A percentile compares a stretch with the other conserved stretches of the same genome.
Evolutionary conservation across 108 stramenopile species (phyloP).

Genomic region (Chaetoceros tenuissimus): DNA sequence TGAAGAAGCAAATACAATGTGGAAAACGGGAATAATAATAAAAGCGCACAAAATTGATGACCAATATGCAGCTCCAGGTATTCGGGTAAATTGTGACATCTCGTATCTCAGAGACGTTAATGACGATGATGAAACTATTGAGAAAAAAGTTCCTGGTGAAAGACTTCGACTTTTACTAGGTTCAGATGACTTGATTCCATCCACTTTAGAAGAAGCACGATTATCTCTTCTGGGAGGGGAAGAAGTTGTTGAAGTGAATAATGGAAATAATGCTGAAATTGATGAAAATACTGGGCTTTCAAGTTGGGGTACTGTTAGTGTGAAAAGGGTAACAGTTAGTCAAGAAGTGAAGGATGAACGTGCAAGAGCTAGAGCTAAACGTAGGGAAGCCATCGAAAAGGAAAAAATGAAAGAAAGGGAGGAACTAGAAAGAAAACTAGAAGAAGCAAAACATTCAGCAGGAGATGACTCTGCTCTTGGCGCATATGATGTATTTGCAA

Average conservation of each 20-base stretch:
- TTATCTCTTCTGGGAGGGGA: conserved; percentile 65
- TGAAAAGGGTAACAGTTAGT: conserved; percentile 55
- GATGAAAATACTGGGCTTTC: conserved; percentile 75
- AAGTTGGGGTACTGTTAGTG: conserved; percentile 52
- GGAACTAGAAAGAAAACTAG: conserved; percentile 49
- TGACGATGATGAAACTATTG: conserved; percentile 67
- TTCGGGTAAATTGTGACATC: conserved; percentile 35
- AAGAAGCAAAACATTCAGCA: conserved; percentile 70
- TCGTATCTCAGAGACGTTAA: conserved; percentile 39
- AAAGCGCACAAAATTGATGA: background rate
- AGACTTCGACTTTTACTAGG: conserved; percentile 60
- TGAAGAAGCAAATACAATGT: background rate
- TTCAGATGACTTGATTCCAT: conserved; percentile 56
- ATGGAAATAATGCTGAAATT: conserved; percentile 12
- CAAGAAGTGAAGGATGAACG: conserved; percentile 61
- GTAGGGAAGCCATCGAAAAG: conserved; percentile 32
- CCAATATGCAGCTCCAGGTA: conserved; percentile 4
- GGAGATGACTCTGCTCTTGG: conserved; percentile 80
- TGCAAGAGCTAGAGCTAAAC: conserved; percentile 28
- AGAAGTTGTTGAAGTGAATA: conserved; percentile 24
- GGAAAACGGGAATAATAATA: background rate
- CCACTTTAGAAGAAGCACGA: conserved; percentile 70
- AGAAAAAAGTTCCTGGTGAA: conserved; percentile 41
- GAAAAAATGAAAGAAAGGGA: conserved; percentile 35
- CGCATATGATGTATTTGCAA: conserved; percentile 68